Evolutionary conservation across 73 alveolate genomes (phyloP), one percentile per base, ranked within the genome.

Genomic region (Paramecium caudatum): DNA sequence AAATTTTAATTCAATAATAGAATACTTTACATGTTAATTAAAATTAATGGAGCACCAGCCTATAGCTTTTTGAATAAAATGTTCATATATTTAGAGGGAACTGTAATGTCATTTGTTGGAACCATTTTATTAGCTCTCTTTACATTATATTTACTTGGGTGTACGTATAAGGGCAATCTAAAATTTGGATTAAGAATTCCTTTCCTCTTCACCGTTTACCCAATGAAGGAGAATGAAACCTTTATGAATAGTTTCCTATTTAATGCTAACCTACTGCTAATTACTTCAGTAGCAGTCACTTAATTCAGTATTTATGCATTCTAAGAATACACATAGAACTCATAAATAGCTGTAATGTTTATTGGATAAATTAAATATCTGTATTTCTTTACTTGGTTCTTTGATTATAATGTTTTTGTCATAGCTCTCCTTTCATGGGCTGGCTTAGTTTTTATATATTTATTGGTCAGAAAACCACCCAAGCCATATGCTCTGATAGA

Each of bases 201-300:
- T 49, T 92, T 92, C 78, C 90, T 93, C 23, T 92, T 92, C 92
- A 50, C 93, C 5, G 93, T 94, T 13, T 91, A 94, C 68, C 98
- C 98, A 0, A 94, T 94, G 98, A 90, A 94, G 81, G 90, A 90
- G 83, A 93, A 94, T 47, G 95, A 92, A 82, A 94, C 98, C 5
- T 94, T 90, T 82, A 94, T 94, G 98, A 91, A 92, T 70, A 88
- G 95, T 10, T 94, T 94, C 91, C 90, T 94, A 65, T 94, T 94
- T 61, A 94, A 94, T 93, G 92, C 93, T 15, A 92, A 94, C 5
- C 62, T 93, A 23, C 61, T 94, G 33, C 82, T 94, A 36, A 93
- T 94, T 90, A 94, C 95, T 46, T 92, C 96, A 1, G 94, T 94
- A 90, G 95, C 96, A 25, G 94, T 94, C 8, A 94, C 98, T 27